phyloP scores from a whole-genome alignment of 176 grass and related monocot genomes.

The Musa itinerans region DNA sequence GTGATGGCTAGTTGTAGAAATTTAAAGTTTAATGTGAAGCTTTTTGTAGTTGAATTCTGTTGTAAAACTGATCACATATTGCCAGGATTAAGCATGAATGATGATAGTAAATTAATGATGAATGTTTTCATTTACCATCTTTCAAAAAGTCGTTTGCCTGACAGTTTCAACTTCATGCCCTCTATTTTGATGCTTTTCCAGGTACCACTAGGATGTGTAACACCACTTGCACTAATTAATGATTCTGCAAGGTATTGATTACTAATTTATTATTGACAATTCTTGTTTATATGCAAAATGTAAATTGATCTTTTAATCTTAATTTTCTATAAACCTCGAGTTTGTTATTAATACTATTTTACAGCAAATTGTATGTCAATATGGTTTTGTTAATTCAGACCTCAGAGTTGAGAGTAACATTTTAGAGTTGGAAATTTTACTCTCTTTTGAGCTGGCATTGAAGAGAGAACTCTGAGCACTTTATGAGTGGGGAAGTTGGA shows the following conservation, averaged over 20 bases:
- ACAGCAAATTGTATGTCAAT: neutral
- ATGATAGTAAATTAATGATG: no score
- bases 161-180: neutral
- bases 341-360: no score
- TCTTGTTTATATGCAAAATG: neutral
- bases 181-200: constrained; percentile 22
- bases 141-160: neutral
- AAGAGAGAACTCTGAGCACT: neutral
- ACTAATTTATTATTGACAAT: neutral
- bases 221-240: constrained; percentile 85
- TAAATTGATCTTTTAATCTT: no score
- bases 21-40: no score
- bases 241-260: constrained; percentile 68
- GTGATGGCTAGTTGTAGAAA: no score
- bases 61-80: no score
- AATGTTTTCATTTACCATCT: no score
- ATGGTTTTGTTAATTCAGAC: neutral
- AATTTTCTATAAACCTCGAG: no score
- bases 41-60: no score
- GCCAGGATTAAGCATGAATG: no score
- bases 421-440: neutral
- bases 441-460: neutral
- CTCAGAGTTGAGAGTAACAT: neutral
- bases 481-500: neutral
- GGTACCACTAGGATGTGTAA: constrained; percentile 90